Percentiles rank a stretch among this genome's conserved stretches.
phyloP scores from a whole-genome alignment of 129 eudicot genomes.

The Sambucus nigra region DNA sequence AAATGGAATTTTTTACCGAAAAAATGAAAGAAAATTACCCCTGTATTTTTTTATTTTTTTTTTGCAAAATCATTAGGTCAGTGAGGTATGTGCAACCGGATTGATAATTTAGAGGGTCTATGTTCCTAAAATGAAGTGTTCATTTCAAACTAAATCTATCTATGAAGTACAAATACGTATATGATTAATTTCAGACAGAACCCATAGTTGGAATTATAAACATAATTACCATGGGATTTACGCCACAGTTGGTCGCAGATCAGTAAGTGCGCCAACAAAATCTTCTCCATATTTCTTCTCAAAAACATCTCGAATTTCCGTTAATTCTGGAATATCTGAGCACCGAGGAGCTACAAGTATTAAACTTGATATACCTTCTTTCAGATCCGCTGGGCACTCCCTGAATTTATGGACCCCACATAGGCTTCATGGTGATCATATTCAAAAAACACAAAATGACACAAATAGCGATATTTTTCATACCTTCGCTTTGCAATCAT shows the following conservation, averaged over 20 bases:
- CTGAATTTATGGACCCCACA: slow-evolving; percentile 33
- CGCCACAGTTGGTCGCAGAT: slow-evolving; percentile 93
- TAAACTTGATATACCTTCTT: slow-evolving; percentile 88
- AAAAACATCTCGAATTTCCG: slow-evolving; percentile 66
- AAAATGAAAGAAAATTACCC: no score
- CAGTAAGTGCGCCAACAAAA: slow-evolving; percentile 85
- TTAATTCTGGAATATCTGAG: slow-evolving; percentile 92
- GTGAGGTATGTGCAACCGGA: neutral
- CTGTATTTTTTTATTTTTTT: neutral
- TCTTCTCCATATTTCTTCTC: slow-evolving; percentile 92
- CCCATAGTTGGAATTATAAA: neutral
- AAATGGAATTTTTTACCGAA: no score
- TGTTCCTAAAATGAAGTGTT: no score
- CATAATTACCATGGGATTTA: slow-evolving; percentile 64
- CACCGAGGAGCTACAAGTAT: slow-evolving; percentile 89
- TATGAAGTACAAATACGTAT: neutral
- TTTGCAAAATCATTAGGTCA: neutral
- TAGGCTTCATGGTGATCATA: neutral
- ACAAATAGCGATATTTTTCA: neutral
- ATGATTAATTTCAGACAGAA: neutral
- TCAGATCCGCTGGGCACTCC: slow-evolving; percentile 81
- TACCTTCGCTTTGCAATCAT: slow-evolving; percentile 85
- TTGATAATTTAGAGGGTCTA: no score
- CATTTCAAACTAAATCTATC: no score
- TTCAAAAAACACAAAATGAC: neutral